Evolutionary conservation across 1,284 basidiomycete genomes (phyloP), one percentile per base, ranked within the genome.

Genomic region (Inonotus hispidus): DNA sequence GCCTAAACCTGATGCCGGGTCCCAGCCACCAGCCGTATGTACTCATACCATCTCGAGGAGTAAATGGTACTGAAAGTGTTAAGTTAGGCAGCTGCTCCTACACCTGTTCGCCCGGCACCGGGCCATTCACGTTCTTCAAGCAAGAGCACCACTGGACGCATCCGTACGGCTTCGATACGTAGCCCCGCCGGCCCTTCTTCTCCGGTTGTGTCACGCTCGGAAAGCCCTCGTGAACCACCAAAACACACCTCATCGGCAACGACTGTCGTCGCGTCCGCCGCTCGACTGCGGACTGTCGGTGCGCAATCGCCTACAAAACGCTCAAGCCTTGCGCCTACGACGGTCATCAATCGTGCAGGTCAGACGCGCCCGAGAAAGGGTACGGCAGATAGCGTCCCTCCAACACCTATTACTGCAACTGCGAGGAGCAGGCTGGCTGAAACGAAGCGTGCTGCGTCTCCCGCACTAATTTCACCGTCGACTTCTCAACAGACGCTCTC

Each of bases 121-220:
- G 77, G 77, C 7, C 79, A 82, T 68, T 74, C 78, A 60, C 74
- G 79, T 19, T 75, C 76, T 6, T 66, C 73, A 29, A 81, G 78
- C 56, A 43, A 21, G 32, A 66, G 66, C n/a, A n/a, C n/a, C n/a
- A n/a, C n/a, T 53, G 71, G 74, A 50, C 69, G 75, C 25, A 65
- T 76, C 25, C 74, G 75, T 52, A 65, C 75, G 19, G 70, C 69
- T 60, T 75, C 79, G 5, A 62, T 72, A 38, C 72, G 74, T 61
- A 72, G 72, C 25, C 64, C 72, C 13, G 62, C n/a, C n/a, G 50
- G 50, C 19, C 25, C 27, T 19, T 27, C 74, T 32, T 76, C 75
- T 1, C 62, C 72, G 27, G 76, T 79, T 8, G 23, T 29, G 45
- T 75, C 78, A 19, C 75, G 81, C 41, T 75, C 81, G 11, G 66